Evolutionary conservation across 2,329 filamentous ascomycete genomes (phyloP).

Genomic region (Nothophoma quercina): DNA sequence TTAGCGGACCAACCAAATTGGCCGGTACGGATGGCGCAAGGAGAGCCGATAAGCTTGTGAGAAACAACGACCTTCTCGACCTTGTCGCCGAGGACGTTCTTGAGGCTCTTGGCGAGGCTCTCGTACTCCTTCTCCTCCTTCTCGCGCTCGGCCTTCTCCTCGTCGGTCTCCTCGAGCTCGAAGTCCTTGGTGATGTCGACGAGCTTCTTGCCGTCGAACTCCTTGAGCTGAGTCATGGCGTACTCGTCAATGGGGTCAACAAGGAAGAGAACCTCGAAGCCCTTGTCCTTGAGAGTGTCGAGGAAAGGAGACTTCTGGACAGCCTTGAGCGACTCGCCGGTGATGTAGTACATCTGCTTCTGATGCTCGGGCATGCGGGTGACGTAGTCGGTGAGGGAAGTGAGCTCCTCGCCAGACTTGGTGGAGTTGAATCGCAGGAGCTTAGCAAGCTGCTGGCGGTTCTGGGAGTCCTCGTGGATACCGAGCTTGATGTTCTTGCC

Average conservation of each 20-base stretch:
- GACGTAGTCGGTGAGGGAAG: slow-evolving; percentile 95
- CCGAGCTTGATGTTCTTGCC: slow-evolving; percentile 99
- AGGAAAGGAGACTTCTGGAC: slow-evolving; percentile 99
- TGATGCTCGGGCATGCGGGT: slow-evolving; percentile 99
- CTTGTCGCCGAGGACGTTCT: slow-evolving; percentile 99
- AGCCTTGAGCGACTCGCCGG: slow-evolving; percentile 98
- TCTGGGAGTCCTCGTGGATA: slow-evolving; percentile 99
- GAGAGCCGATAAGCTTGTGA: slow-evolving; percentile 93
- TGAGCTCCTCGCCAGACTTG: slow-evolving; percentile 96
- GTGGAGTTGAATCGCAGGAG: slow-evolving; percentile 98
- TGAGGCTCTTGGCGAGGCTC: slow-evolving; percentile 91
- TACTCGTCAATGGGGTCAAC: slow-evolving; percentile 99
- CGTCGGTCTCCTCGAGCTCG: slow-evolving; percentile 99
- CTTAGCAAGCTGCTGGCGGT: slow-evolving; percentile 92
- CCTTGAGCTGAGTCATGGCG: slow-evolving; percentile 99
- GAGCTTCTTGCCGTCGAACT: slow-evolving; percentile 99
- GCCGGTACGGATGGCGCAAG: slow-evolving; percentile 98
- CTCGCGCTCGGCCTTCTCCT: slow-evolving; percentile 97
- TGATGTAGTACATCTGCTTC: slow-evolving; percentile 99
- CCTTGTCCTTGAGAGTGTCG: slow-evolving; percentile 97
- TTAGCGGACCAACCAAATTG: slow-evolving; percentile 99
- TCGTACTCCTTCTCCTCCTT: slow-evolving; percentile 98
- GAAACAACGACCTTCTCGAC: slow-evolving; percentile 99
- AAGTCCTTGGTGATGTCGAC: slow-evolving; percentile 99
- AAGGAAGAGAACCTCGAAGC: slow-evolving; percentile 99